Evolutionary conservation across 805 yeast genomes (phyloP), one percentile per base, ranked within the genome.

Genomic region (Peterozyma toletana): DNA sequence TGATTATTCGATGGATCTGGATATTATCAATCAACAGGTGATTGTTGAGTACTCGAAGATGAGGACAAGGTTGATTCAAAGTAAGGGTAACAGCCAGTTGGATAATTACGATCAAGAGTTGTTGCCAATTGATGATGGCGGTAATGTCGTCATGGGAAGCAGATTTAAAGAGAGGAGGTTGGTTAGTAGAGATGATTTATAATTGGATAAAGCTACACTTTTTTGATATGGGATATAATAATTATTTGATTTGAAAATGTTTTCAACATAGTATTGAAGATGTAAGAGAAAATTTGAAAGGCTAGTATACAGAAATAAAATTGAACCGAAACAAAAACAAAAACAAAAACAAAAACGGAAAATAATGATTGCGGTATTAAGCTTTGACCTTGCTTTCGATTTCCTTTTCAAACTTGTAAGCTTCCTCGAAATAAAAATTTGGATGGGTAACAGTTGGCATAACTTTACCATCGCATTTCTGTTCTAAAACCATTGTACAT

Each of bases 401-500:
- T 21, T 21, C 48, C 46, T 30, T 36, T 21, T n/a, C 35, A 13
- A 9, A 43, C 37, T 35, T 45, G 18, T 39, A 44, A 35, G 44
- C 39, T 38, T 44, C 47, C 30, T 44, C 47, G 30, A 44, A 45
- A 40, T 40, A 42, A 38, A 41, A 41, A 29, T 41, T 45, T 9
- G 48, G 45, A 38, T 45, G 48, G 15, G 45, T 42, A 29, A 42
- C 44, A 6, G 43, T 42, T 27, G 48, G 45, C 42, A 45, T 41
- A 3, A 45, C 29, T 30, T 41, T 45, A 17, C 47, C 47, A 9
- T 43, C 47, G 37, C 47, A 44, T 38, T 44, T 44, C n/a, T 41
- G 41, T 18, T 90, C 97, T 62, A 87, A 86, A 3, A 87, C 96
- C 56, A 86, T 75, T 0, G 97, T 83, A 59, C 96, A 90, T 0